Percentiles rank a stretch among this genome's conserved stretches.
Conservation (phyloP, 208 protist species). For the Crithidia bombi region DNA sequence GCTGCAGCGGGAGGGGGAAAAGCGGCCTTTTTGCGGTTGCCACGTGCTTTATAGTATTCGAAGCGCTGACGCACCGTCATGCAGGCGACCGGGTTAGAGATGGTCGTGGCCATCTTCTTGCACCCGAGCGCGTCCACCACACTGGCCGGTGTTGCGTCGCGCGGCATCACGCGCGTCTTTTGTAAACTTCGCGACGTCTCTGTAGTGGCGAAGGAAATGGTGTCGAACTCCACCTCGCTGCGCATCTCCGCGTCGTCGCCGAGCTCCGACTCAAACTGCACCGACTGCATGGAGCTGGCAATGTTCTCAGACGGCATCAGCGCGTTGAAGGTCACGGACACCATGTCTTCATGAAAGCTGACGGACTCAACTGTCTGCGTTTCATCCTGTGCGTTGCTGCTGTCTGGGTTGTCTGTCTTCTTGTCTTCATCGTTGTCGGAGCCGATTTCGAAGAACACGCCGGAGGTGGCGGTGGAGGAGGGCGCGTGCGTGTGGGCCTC, state of each 20-base stretch:
- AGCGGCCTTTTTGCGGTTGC: slow-evolving; percentile 10
- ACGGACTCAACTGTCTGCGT: background rate
- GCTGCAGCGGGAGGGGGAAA: background rate
- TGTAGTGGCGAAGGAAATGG: slow-evolving; percentile 12
- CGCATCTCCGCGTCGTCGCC: background rate
- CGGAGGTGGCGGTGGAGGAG: background rate
- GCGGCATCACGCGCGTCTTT: background rate
- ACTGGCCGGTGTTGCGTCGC: background rate
- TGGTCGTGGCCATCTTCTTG: background rate
- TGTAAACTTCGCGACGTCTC: background rate
- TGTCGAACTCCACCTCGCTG: slow-evolving; percentile 6
- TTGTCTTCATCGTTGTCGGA: background rate
- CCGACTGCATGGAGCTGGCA: background rate
- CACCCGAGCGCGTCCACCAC: background rate
- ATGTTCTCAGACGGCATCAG: background rate
- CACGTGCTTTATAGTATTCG: slow-evolving; percentile 7
- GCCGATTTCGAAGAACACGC: slow-evolving; percentile 4
- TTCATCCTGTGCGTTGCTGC: background rate
- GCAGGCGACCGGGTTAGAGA: slow-evolving; percentile 3
- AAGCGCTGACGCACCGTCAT: slow-evolving; percentile 19
- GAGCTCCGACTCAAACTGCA: slow-evolving; percentile 15
- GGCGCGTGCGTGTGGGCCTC: background rate
- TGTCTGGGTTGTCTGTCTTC: background rate
- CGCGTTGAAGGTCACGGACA: slow-evolving; percentile 2
- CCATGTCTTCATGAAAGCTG: slow-evolving; percentile 14